Evolutionary conservation across 2,329 filamentous ascomycete species (phyloP).

Genomic region (Epichloe gansuensis): DNA sequence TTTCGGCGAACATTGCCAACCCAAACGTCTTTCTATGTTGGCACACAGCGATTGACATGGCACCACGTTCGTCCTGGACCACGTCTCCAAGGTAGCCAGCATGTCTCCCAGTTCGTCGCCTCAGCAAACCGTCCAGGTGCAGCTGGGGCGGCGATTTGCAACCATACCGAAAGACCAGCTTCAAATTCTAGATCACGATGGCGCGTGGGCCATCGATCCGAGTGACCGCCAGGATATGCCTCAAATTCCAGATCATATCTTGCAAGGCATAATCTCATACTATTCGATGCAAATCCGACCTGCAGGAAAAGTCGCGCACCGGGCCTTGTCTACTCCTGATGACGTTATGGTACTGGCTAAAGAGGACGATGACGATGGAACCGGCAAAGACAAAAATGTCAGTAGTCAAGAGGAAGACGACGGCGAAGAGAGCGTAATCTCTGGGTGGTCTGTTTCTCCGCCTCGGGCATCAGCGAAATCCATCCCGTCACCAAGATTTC

Average conservation of each 20-base stretch:
- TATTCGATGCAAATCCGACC: conserved; percentile 7
- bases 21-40: neutral
- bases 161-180: conserved; percentile 27
- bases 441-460: conserved; percentile 14
- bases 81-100: neutral
- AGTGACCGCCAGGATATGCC: conserved; percentile 13
- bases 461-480: neutral
- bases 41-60: neutral
- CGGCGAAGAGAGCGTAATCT: neutral
- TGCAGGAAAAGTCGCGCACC: neutral
- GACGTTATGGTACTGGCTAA: neutral
- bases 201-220: conserved; percentile 24
- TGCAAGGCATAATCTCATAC: conserved; percentile 18
- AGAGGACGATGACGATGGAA: neutral
- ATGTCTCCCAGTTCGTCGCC: conserved; percentile 17
- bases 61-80: neutral
- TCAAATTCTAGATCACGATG: conserved; percentile 19
- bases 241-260: conserved; percentile 24
- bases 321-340: neutral
- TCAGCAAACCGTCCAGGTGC: conserved; percentile 11
- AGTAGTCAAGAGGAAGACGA: neutral
- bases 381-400: neutral
- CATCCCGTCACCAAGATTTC: neutral
- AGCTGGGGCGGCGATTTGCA: conserved; percentile 16
- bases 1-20: too few species aligned